Percentiles rank a stretch among this genome's conserved stretches.
Evolutionary conservation across 352 stramenopile genomes (phyloP).

Genomic region (Peronospora belbahrii): DNA sequence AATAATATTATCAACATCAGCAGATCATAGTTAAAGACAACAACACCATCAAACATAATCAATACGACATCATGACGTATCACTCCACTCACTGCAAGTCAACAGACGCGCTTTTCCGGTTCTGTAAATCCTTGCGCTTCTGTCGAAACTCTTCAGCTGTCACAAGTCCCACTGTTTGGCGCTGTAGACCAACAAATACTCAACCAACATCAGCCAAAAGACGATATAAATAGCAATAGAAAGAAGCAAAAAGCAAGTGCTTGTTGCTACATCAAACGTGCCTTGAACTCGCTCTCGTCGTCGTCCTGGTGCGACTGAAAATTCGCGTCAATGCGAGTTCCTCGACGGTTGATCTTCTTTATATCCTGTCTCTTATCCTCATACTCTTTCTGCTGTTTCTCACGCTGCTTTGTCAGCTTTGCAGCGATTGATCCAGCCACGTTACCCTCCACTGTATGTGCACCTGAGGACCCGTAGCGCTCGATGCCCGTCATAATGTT

Average conservation of each 20-base stretch:
- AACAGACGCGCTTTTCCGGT: slow-evolving; percentile 23
- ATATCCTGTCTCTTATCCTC: slow-evolving; percentile 90
- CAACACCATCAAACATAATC: neutral
- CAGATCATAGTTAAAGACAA: neutral
- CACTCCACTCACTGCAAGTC: slow-evolving; percentile 24
- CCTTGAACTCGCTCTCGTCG: slow-evolving; percentile 84
- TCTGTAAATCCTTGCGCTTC: slow-evolving; percentile 74
- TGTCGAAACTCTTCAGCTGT: slow-evolving; percentile 91
- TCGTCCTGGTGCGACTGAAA: slow-evolving; percentile 83
- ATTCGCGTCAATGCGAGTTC: slow-evolving; percentile 86
- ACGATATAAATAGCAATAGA: slow-evolving; percentile 1
- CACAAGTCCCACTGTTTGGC: slow-evolving; percentile 89
- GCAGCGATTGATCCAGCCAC: slow-evolving; percentile 88
- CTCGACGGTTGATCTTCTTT: slow-evolving; percentile 66
- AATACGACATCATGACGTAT: neutral
- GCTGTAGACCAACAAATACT: slow-evolving; percentile 21
- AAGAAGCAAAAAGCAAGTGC: neutral
- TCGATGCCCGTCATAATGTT: slow-evolving; percentile 60
- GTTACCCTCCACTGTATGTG: slow-evolving; percentile 96
- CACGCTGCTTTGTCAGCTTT: slow-evolving; percentile 86
- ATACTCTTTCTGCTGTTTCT: slow-evolving; percentile 91
- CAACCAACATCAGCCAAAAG: neutral
- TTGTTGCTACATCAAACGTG: slow-evolving; percentile 6
- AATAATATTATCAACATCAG: neutral
- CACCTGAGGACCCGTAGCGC: slow-evolving; percentile 81